Evolutionary conservation across 129 eudicot species (phyloP).

Genomic region (Daucus carota): DNA sequence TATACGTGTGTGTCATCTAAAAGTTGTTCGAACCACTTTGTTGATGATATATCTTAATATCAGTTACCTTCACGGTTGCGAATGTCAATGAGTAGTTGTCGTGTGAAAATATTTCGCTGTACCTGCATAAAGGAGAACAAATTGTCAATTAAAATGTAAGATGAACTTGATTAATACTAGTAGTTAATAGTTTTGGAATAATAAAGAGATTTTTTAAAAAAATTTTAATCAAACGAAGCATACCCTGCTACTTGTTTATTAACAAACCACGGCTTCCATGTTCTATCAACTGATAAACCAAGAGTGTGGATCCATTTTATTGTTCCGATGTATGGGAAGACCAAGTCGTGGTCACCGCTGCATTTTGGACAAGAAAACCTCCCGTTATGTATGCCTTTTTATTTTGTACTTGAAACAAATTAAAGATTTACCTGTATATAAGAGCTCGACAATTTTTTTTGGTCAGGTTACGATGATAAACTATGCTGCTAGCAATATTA

Average conservation of each 20-base stretch:
- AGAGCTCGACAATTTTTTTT: background rate
- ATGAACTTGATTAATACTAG: too few species aligned
- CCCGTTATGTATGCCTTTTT: too few species aligned
- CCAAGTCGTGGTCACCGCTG: conserved; percentile 16
- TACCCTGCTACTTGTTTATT: conserved; percentile 10
- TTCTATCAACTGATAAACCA: background rate
- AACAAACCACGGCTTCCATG: conserved; percentile 8
- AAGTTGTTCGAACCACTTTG: too few species aligned
- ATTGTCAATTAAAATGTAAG: background rate
- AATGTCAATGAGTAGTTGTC: conserved; percentile 11
- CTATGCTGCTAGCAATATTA: background rate
- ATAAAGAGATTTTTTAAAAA: background rate
- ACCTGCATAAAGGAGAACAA: background rate
- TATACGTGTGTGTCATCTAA: too few species aligned
- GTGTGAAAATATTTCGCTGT: background rate
- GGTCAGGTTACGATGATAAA: background rate
- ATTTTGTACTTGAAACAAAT: background rate
- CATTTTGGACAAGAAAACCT: too few species aligned
- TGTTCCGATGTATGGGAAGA: conserved; percentile 1
- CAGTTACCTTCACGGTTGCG: conserved; percentile 28
- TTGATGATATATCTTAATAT: too few species aligned
- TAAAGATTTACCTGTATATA: background rate
- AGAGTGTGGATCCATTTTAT: conserved; percentile 2
- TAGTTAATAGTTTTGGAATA: background rate
- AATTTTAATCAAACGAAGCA: background rate